phyloP scores from a whole-genome alignment of 2,329 filamentous ascomycete species.

The Phyllosticta ampelicida region DNA sequence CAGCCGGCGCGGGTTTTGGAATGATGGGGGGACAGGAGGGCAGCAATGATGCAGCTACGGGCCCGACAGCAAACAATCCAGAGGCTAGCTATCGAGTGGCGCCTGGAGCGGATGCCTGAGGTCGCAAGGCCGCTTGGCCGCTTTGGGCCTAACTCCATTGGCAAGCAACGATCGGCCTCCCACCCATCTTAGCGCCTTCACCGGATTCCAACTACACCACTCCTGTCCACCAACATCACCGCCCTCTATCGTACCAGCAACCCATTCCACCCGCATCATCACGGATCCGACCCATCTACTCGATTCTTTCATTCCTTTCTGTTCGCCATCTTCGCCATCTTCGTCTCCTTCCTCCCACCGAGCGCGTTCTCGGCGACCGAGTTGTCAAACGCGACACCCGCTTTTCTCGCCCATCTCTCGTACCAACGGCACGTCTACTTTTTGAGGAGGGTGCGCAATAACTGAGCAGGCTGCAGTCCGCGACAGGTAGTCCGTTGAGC shows the following conservation, averaged over 20 bases:
- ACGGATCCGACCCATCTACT: background rate
- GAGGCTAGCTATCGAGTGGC: no score
- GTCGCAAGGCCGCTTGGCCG: background rate
- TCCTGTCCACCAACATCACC: background rate
- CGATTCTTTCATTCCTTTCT: background rate
- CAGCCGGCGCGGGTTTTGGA: background rate
- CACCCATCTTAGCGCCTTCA: background rate
- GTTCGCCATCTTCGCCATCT: background rate
- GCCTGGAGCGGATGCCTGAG: background rate
- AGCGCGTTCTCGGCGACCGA: background rate
- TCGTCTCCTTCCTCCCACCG: background rate
- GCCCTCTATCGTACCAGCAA: background rate
- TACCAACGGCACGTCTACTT: background rate
- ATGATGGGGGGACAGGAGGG: background rate
- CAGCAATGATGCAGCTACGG: slow-evolving; percentile 4
- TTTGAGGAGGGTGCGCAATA: background rate
- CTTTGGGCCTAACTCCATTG: background rate
- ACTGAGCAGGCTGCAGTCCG: background rate
- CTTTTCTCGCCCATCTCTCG: background rate
- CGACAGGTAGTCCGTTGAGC: background rate
- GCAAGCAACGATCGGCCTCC: slow-evolving; percentile 4
- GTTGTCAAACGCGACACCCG: background rate
- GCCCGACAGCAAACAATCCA: background rate
- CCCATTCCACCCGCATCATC: background rate
- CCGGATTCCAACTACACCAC: background rate